Base-by-base conservation (phyloP, 2,329 filamentous ascomycete genomes). In the Dactylellina haptotyla region DNA sequence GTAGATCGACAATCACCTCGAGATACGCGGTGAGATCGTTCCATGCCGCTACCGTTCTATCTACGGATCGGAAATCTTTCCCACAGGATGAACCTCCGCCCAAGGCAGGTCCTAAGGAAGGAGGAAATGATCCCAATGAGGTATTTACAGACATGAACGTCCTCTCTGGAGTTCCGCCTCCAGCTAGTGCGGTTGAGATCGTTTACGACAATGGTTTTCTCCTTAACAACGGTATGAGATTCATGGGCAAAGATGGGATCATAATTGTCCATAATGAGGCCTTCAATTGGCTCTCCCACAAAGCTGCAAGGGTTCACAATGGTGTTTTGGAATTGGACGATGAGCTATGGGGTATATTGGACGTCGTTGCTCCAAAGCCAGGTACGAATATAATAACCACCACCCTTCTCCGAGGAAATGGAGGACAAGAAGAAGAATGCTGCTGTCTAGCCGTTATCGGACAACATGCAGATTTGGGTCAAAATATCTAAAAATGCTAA, bases 221-320 rank as follows among this genome's bases (percentile, higher is more conserved):
- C 76, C 84, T 99, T 48, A 90, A 95, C 81, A 96, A 89, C 77
- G 93, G 93, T 9, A 83, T 90, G 34, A 88, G 87, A 59, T 87
- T 96, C 28, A 82, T 83, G 1, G 87, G 87, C 48, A 89, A 89
- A 0, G 85, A 87, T 57, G 94, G 92, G 0, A 86, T 93, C 25
- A 80, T 99, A 75, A 84, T 99, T 3, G 86, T 97, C 1, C 89
- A 88, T 41, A 94, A 94, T 4, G 93, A 98, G 81, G 93, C 90
- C 0, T 98, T 97, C 80, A 82, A 84, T 56, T 99, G 95, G 95
- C 84, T 87, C n/a, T 58, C 75, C 1, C 16, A 50, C 1, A 75
- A 74, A 20, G 77, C 82, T 78, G 72, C 81, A 80, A 75, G 81
- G 77, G 69, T 82, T 63, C 96, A 97, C 81, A 82, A 80, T 50